These are phyloP conservation scores for Populus hybrid DNA, from an alignment of 441 rosid species.

Conservation along the genomic window DNA sequence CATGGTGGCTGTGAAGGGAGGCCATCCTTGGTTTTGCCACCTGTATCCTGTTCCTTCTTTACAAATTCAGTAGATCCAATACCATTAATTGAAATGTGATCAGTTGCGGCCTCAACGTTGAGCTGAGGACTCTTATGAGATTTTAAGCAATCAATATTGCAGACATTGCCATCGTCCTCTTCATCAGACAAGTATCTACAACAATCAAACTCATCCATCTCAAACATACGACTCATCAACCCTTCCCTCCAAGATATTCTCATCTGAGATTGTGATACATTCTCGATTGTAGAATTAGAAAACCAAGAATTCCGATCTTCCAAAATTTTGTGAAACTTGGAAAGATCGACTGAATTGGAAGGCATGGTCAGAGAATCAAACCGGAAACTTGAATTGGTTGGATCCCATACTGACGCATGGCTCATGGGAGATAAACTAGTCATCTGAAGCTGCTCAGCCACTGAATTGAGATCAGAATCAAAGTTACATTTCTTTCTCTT, in stretches of 20 bases:
- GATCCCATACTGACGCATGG: constrained; percentile 43
- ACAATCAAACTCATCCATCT: constrained; percentile 59
- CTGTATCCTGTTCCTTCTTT: constrained; percentile 18
- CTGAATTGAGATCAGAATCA: constrained; percentile 35
- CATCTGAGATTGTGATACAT: constrained; percentile 44
- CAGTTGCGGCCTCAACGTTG: constrained; percentile 9
- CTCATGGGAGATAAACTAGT: constrained; percentile 42
- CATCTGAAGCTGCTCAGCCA: constrained; percentile 31
- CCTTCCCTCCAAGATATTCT: constrained; percentile 76
- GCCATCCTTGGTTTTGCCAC: constrained; percentile 26
- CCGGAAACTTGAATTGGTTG: constrained; percentile 49
- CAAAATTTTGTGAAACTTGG: constrained; percentile 50
- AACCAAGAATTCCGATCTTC: constrained; percentile 38
- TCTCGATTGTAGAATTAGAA: constrained; percentile 39
- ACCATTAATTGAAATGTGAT: constrained; percentile 11
- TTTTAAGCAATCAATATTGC: constrained; percentile 16
- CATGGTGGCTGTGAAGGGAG: constrained; percentile 22
- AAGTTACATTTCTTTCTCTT: constrained; percentile 18
- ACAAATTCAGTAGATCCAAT: constrained; percentile 12
- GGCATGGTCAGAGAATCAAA: constrained; percentile 46
- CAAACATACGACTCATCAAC: constrained; percentile 45
- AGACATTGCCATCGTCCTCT: constrained; percentile 36
- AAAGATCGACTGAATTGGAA: constrained; percentile 51
- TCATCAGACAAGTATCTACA: constrained; percentile 65
- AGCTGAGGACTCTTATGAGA: constrained; percentile 24